Evolutionary conservation across 352 stramenopile species (phyloP).

Genomic region (Globisporangium nagaii): DNA sequence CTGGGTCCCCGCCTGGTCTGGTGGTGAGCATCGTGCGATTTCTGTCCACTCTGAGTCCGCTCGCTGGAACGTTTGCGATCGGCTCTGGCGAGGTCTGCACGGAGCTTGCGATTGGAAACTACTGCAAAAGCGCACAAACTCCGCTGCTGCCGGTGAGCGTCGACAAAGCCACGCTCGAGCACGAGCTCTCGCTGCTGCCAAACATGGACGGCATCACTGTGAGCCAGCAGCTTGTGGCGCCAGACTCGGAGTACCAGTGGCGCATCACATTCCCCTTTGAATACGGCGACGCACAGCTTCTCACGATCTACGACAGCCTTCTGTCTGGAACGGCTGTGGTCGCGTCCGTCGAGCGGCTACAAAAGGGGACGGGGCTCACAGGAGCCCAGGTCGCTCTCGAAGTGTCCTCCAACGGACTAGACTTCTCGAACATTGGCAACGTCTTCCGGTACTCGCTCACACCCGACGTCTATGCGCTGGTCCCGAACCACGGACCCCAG

Average conservation of each 20-base stretch:
- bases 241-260: slow-evolving; percentile 36
- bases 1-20: slow-evolving; percentile 16
- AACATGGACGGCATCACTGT: slow-evolving; percentile 56
- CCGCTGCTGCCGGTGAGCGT: slow-evolving; percentile 33
- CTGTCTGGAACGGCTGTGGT: slow-evolving; percentile 14
- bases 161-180: slow-evolving; percentile 39
- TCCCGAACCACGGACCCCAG: slow-evolving; percentile 70
- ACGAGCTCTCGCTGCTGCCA: slow-evolving; percentile 48
- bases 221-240: slow-evolving; percentile 11
- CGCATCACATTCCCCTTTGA: slow-evolving; percentile 31
- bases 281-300: slow-evolving; percentile 27
- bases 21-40: slow-evolving; percentile 18
- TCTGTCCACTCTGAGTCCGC: slow-evolving; percentile 20
- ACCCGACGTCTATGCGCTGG: slow-evolving; percentile 48
- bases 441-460: slow-evolving; percentile 67
- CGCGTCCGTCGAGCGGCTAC: slow-evolving; percentile 14
- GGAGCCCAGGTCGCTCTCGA: slow-evolving; percentile 78
- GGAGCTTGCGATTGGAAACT: slow-evolving; percentile 38
- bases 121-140: slow-evolving; percentile 44
- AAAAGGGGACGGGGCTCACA: slow-evolving; percentile 32
- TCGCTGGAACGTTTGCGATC: slow-evolving; percentile 61
- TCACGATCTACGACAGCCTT: slow-evolving; percentile 6
- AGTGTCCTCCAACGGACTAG: slow-evolving; percentile 83
- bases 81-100: slow-evolving; percentile 48
- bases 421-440: slow-evolving; percentile 52